A percentile compares a stretch with the other conserved stretches of the same genome.
These are phyloP conservation scores for Phytopythium cucurbitacearum DNA, from an alignment of 352 stramenopile species.

Conservation along the genomic window DNA sequence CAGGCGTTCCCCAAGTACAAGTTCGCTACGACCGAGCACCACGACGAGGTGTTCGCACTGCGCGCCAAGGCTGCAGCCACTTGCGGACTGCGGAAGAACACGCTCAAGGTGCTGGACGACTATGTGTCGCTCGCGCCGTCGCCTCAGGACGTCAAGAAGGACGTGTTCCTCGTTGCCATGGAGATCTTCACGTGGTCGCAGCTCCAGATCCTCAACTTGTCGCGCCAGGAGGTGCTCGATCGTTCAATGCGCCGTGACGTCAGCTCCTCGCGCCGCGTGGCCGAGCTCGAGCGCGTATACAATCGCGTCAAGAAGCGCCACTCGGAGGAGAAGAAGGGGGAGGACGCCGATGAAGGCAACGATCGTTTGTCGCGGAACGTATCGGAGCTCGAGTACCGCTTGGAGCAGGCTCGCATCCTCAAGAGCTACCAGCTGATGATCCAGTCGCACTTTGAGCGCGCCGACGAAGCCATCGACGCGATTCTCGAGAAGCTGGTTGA, in stretches of 20 bases:
- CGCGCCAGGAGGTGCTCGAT: slow-evolving; percentile 29
- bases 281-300: slow-evolving; percentile 41
- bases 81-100: slow-evolving; percentile 32
- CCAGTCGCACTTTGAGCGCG: slow-evolving; percentile 36
- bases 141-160: slow-evolving; percentile 12
- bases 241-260: slow-evolving; percentile 36
- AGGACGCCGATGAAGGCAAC: slow-evolving; percentile 12
- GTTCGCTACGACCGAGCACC: slow-evolving; percentile 34
- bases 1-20: slow-evolving; percentile 48
- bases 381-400: slow-evolving; percentile 31
- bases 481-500: slow-evolving; percentile 43
- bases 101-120: slow-evolving; percentile 56
- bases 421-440: slow-evolving; percentile 50
- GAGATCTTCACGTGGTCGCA: slow-evolving; percentile 57
- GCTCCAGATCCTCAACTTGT: slow-evolving; percentile 47
- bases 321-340: slow-evolving; percentile 16
- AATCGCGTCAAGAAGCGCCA: slow-evolving; percentile 24
- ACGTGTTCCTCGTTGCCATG: slow-evolving; percentile 37
- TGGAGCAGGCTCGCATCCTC: slow-evolving; percentile 32
- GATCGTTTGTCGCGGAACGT: slow-evolving; percentile 25
- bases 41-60: slow-evolving; percentile 51
- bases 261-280: slow-evolving; percentile 31
- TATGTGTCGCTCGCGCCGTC: slow-evolving; percentile 34
- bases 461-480: slow-evolving; percentile 34
- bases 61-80: slow-evolving; percentile 59